Conservation (phyloP, 805 yeast genomes). For the Ogataea ganodermae region DNA sequence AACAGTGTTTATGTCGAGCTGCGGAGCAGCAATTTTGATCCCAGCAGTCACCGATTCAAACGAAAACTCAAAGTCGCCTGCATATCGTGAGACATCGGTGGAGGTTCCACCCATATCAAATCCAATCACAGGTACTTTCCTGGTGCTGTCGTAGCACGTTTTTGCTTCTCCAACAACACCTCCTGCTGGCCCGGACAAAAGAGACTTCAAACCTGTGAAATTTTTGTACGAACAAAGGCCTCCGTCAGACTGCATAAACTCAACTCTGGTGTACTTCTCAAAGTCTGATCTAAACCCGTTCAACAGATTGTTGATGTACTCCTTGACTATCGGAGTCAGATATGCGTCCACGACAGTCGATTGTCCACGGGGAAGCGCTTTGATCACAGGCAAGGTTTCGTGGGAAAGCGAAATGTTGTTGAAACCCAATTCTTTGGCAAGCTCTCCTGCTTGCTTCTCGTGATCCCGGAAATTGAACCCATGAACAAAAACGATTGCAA, state of each 20-base stretch:
- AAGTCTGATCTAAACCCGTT: slow-evolving; percentile 37
- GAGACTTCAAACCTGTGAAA: slow-evolving; percentile 54
- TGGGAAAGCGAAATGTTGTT: slow-evolving; percentile 39
- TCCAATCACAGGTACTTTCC: slow-evolving; percentile 32
- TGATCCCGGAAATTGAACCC: slow-evolving; percentile 41
- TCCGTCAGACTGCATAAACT: slow-evolving; percentile 63
- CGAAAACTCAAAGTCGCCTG: slow-evolving; percentile 32
- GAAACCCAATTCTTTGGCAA: slow-evolving; percentile 52
- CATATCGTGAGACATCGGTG: slow-evolving; percentile 39
- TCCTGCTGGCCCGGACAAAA: slow-evolving; percentile 63
- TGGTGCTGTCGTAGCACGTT: slow-evolving; percentile 47
- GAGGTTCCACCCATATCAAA: slow-evolving; percentile 44
- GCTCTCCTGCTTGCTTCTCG: slow-evolving; percentile 35
- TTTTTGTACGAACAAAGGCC: slow-evolving; percentile 54
- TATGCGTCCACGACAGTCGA: slow-evolving; percentile 46
- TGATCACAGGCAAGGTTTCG: slow-evolving; percentile 40
- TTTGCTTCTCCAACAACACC: slow-evolving; percentile 60
- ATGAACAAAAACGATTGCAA: slow-evolving; percentile 40
- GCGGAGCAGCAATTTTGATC: slow-evolving; percentile 38
- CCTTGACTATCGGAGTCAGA: slow-evolving; percentile 45
- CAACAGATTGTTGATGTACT: slow-evolving; percentile 40
- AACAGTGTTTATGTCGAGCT: slow-evolving; percentile 35
- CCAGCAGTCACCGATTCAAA: slow-evolving; percentile 39
- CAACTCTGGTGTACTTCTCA: slow-evolving; percentile 37
- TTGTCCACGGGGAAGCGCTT: slow-evolving; percentile 43